Evolutionary conservation across 2,329 filamentous ascomycete genomes (phyloP).

Genomic region (Trichophyton verrucosum): DNA sequence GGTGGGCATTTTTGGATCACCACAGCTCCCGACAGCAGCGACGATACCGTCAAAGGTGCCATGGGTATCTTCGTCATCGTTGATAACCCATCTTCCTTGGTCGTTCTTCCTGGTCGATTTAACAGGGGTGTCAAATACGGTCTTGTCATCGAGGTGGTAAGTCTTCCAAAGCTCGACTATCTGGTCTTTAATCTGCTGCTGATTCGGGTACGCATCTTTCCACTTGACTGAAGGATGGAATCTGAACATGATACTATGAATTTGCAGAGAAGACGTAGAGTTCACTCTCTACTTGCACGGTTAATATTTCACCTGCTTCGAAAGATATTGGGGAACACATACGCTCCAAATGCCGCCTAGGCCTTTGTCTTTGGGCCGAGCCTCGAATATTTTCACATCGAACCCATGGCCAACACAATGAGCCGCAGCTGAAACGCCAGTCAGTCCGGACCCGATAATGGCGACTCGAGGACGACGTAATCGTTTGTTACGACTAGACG

Average conservation of each 20-base stretch:
- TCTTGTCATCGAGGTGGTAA: slow-evolving; percentile 59
- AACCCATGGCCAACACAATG: slow-evolving; percentile 80
- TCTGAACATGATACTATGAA: slow-evolving; percentile 76
- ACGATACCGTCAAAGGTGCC: slow-evolving; percentile 70
- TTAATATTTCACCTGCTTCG: neutral
- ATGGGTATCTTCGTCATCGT: slow-evolving; percentile 55
- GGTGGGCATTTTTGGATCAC: slow-evolving; percentile 59
- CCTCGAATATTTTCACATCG: slow-evolving; percentile 68
- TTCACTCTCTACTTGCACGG: slow-evolving; percentile 55
- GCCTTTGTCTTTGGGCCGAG: slow-evolving; percentile 47
- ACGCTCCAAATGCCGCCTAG: slow-evolving; percentile 74
- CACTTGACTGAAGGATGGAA: slow-evolving; percentile 72
- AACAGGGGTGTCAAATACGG: slow-evolving; percentile 58
- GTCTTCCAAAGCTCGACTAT: slow-evolving; percentile 60
- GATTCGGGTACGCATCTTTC: slow-evolving; percentile 62
- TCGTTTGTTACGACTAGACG: slow-evolving; percentile 30
- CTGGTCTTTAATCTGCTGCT: slow-evolving; percentile 61
- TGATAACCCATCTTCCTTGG: slow-evolving; percentile 63
- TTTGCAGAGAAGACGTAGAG: slow-evolving; percentile 68
- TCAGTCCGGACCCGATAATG: slow-evolving; percentile 60
- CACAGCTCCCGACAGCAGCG: slow-evolving; percentile 67
- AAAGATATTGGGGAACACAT: slow-evolving; percentile 20
- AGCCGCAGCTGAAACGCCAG: slow-evolving; percentile 62
- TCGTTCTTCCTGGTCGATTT: slow-evolving; percentile 57
- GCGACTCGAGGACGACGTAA: slow-evolving; percentile 55